Percentiles rank a stretch among this genome's conserved stretches.
Conservation (phyloP, 2,329 filamentous ascomycete genomes). For the Ophiostoma sp. region DNA sequence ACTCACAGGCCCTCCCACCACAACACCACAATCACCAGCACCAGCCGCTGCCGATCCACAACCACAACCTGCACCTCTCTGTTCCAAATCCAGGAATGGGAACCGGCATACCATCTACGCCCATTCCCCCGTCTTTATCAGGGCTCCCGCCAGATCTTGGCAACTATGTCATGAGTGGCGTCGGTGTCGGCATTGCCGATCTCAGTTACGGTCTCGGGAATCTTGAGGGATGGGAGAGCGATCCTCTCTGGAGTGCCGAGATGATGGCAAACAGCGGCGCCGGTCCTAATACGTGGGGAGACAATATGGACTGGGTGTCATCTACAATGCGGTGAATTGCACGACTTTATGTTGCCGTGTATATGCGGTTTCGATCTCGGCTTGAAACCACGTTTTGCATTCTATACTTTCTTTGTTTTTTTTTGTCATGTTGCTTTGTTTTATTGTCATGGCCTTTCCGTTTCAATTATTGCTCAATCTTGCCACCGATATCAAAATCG, state of each 20-base stretch:
- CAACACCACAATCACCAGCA: slow-evolving; percentile 3
- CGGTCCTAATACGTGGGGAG: slow-evolving; percentile 28
- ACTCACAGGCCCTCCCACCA: neutral
- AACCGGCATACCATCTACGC: neutral
- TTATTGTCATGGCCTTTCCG: too few relatives aligned
- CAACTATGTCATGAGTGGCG: slow-evolving; percentile 10
- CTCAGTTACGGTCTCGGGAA: slow-evolving; percentile 16
- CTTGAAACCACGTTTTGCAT: neutral
- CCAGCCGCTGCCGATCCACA: slow-evolving; percentile 9
- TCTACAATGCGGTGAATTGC: neutral
- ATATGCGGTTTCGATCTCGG: neutral
- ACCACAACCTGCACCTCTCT: neutral
- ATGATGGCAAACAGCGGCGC: slow-evolving; percentile 26
- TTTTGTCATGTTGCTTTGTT: too few relatives aligned
- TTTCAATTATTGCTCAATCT: neutral
- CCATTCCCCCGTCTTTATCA: neutral
- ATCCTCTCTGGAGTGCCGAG: slow-evolving; percentile 26
- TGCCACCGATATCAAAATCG: too few relatives aligned
- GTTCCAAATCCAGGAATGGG: neutral
- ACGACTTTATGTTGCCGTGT: neutral
- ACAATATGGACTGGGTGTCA: slow-evolving; percentile 24
- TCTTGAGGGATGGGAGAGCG: slow-evolving; percentile 24
- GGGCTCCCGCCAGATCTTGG: slow-evolving; percentile 16
- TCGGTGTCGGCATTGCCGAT: slow-evolving; percentile 10
- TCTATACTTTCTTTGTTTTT: too few relatives aligned